Conservation (phyloP, 345 rosid species). For the Ricinus communis region DNA sequence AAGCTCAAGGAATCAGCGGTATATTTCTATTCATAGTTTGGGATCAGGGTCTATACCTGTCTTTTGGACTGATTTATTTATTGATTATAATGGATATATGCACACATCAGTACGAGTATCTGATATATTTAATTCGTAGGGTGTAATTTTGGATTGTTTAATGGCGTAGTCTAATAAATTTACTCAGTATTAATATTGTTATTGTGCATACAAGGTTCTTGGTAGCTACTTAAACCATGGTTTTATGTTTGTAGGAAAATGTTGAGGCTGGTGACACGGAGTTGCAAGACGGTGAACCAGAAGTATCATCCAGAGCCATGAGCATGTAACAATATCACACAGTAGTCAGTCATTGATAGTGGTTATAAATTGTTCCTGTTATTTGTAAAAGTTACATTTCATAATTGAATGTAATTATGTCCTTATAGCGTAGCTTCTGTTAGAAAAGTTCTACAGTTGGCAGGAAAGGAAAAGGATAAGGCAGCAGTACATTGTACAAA, state of each 20-base stretch:
- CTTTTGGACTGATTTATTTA: background rate
- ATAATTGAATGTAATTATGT: constrained; percentile 37
- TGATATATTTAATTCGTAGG: background rate
- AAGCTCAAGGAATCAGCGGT: constrained; percentile 49
- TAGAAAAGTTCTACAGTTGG: constrained; percentile 19
- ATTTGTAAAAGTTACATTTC: constrained; percentile 33
- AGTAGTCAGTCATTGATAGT: background rate
- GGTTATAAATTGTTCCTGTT: constrained; percentile 22
- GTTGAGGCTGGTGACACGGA: constrained; percentile 35
- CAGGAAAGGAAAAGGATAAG: background rate
- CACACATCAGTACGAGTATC: too few species aligned
- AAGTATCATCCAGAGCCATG: constrained; percentile 59
- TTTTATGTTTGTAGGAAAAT: constrained; percentile 37
- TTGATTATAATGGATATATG: background rate
- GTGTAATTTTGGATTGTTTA: too few species aligned
- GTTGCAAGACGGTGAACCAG: constrained; percentile 57
- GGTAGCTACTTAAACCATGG: background rate
- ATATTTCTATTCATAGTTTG: constrained; percentile 16
- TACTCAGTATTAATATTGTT: background rate
- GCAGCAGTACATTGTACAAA: constrained; percentile 16
- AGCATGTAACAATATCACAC: constrained; percentile 51
- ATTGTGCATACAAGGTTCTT: background rate
- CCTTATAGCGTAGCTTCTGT: constrained; percentile 30
- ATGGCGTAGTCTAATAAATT: background rate
- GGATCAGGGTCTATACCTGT: background rate